Percentiles rank a stretch among this genome's conserved stretches.
These are phyloP conservation scores for Trebouxia sp. DNA, from an alignment of 139 green algal species.

Conservation along the genomic window DNA sequence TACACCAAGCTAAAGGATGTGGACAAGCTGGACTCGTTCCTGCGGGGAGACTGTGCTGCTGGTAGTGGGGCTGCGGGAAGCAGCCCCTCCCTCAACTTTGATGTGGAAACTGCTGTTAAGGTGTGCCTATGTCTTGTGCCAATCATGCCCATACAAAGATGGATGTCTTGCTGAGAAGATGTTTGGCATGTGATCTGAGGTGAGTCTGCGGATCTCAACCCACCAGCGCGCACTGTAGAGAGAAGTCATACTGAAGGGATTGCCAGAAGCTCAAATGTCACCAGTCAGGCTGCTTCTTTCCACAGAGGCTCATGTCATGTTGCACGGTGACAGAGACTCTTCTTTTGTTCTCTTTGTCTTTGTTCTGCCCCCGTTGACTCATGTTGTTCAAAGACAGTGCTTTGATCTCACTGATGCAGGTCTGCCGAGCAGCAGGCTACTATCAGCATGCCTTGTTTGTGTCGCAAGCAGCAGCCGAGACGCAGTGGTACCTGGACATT, in stretches of 20 bases:
- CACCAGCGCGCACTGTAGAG: no score
- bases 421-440: slow-evolving; percentile 86
- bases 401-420: slow-evolving; percentile 35
- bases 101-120: slow-evolving; percentile 86
- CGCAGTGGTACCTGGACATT: slow-evolving; percentile 79
- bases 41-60: slow-evolving; percentile 43
- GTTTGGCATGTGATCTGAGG: no score
- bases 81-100: slow-evolving; percentile 63
- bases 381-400: no score
- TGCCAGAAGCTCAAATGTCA: no score
- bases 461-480: slow-evolving; percentile 61
- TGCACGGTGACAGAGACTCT: no score
- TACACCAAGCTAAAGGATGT: slow-evolving; percentile 88
- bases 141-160: no score
- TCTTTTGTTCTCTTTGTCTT: not conserved
- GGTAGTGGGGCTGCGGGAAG: slow-evolving; percentile 24
- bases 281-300: no score
- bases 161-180: no score
- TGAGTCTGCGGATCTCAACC: no score
- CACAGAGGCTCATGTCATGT: no score
- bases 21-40: slow-evolving; percentile 81
- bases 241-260: no score
- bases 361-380: no score
- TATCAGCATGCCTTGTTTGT: slow-evolving; percentile 86
- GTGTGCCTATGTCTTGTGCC: slow-evolving; percentile 37